Evolutionary conservation across 148 eudicot species (phyloP), one percentile per base, ranked within the genome.

Genomic region (Vaccinium myrtillus): DNA sequence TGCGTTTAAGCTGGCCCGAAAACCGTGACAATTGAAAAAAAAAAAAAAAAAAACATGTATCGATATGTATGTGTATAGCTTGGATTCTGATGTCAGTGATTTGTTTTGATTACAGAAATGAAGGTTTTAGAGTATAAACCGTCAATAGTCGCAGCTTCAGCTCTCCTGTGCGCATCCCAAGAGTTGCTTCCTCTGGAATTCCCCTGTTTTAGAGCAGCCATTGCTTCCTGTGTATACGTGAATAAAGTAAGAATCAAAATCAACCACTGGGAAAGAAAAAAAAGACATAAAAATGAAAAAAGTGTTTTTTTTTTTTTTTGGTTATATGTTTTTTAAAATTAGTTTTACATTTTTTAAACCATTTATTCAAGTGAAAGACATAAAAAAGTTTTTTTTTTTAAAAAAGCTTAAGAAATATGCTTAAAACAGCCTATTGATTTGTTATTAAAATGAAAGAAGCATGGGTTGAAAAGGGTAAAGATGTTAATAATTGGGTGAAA

Each of bases 131-230:
- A 84, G 82, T 82, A 71, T 46, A 87, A 87, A 46, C 87, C 89
- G 25, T 89, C 90, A 19, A 67, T 80, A 19, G 81, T 89, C 1
- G 90, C 89, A 53, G 89, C 90, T 21, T 84, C 90, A 43, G 89
- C 90, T 36, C 63, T 89, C 21, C 85, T 89, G 59, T 84, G 84
- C 14, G 89, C 89, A 6, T 73, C 83, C 10, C 89, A 79, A 10
- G 90, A 82, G 21, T 74, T 87, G 49, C 75, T 81, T 81, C 90
- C 90, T 58, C 61, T 27, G 54, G 76, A 83, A 69, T 87, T 84
- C 73, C 50, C 86, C 59, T 82, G 82, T 74, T 87, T 71, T 50
- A 70, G 78, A 78, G 16, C 69, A 8, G 83, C 78, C 48, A 79
- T 89, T 25, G 79, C 56, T n/a, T 69, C 86, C 5, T 85, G 86